Percentiles rank a stretch among this genome's conserved stretches.
These are phyloP conservation scores for Xylariaceae sp. DNA, from an alignment of 2,329 filamentous ascomycete genomes.

Conservation along the genomic window DNA sequence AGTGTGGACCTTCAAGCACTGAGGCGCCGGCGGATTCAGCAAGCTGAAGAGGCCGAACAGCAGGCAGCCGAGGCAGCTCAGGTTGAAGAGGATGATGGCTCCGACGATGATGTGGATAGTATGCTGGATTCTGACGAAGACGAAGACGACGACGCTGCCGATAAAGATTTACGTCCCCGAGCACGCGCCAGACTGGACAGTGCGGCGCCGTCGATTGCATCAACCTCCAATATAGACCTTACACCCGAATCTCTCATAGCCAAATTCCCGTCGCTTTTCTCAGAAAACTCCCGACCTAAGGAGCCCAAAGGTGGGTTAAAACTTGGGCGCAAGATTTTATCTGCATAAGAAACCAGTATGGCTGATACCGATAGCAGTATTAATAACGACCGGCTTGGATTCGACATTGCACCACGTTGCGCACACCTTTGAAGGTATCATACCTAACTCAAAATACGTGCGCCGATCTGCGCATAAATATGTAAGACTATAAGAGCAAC, in stretches of 20 bases:
- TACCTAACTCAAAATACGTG: constrained; percentile 85
- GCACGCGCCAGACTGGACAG: constrained; percentile 44
- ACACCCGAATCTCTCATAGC: constrained; percentile 54
- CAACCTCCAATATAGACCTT: constrained; percentile 55
- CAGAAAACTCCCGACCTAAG: constrained; percentile 48
- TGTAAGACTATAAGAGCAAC: constrained; percentile 30
- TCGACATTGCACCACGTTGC: constrained; percentile 83
- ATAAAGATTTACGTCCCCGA: constrained; percentile 33
- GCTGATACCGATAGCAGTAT: constrained; percentile 38
- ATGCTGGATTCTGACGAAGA: constrained; percentile 65
- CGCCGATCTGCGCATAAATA: constrained; percentile 78
- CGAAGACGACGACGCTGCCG: constrained; percentile 42
- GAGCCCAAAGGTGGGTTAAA: constrained; percentile 56
- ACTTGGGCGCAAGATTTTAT: too few species aligned
- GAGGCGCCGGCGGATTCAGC: constrained; percentile 50
- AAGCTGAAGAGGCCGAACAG: constrained; percentile 37
- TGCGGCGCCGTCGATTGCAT: constrained; percentile 53
- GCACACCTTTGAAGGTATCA: constrained; percentile 68
- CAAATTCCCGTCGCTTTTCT: constrained; percentile 60
- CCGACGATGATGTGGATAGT: constrained; percentile 58
- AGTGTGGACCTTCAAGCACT: constrained; percentile 51
- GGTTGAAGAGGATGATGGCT: constrained; percentile 33
- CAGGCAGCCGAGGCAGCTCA: constrained; percentile 38
- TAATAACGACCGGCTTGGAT: constrained; percentile 87
- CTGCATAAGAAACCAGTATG: not conserved